Evolutionary conservation across 1,284 basidiomycete genomes (phyloP), one percentile per base, ranked within the genome.

Genomic region (Vanrija pseudolonga): DNA sequence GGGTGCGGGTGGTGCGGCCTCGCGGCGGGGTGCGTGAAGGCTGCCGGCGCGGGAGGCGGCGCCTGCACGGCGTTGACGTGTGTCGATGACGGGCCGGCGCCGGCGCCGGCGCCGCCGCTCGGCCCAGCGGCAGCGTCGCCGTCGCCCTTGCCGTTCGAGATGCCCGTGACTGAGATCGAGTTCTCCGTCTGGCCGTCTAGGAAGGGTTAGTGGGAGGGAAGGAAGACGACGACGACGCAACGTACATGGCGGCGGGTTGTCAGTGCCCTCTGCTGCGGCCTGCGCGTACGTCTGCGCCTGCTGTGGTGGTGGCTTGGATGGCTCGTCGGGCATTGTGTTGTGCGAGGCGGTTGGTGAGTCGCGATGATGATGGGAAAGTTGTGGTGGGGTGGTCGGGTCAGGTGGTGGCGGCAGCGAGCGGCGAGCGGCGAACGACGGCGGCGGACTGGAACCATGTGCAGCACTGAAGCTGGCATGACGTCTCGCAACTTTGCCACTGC

Each of bases 221-320:
- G 6, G n/a, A n/a, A n/a, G n/a, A n/a, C n/a, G n/a, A 8, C 43
- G 17, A 17, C 12, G 19, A 17, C 22, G 6, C 26, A 50, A 42
- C 41, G 22, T 46, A 55, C 53, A 55, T 38, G 48, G 47, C 12
- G 55, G 55, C 7, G 55, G 55, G n/a, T 42, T 39, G 5, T 38
- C 32, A 3, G 38, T 42, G 36, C 53, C 53, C 38, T 50, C 53
- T 6, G 37, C 8, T 2, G 42, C 55, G 8, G 42, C 55, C 7
- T 48, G 47, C 11, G 55, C 55, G 55, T 57, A 57, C 39, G 55
- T 47, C 28, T 24, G 22, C 3, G 28, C n/a, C n/a, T n/a, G 28
- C 28, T 54, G 32, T 39, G 38, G 45, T 45, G 37, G 43, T 43
- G 24, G 39, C 24, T 40, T 17, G 39, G 37, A 15, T 26, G 18